Percentiles rank a stretch among this genome's conserved stretches.
Conservation (phyloP, 257 asterid species). For the Solanum okadae region DNA sequence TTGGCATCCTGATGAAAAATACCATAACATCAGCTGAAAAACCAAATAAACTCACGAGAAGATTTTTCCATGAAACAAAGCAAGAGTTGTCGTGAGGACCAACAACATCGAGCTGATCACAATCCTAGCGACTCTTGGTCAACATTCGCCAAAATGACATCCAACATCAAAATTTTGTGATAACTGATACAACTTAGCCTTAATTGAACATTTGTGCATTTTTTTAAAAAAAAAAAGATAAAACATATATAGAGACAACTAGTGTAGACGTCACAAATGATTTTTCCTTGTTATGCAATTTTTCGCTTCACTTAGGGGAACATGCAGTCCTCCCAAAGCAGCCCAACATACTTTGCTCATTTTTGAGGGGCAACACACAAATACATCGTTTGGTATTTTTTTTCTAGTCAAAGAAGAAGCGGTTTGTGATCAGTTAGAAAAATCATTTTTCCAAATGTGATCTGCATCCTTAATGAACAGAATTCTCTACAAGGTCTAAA, state of each 20-base stretch:
- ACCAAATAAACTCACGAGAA: neutral
- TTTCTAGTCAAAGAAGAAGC: neutral
- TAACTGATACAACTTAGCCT: neutral
- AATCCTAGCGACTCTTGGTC: neutral
- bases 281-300: neutral
- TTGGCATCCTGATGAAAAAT: conserved; percentile 56
- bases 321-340: neutral
- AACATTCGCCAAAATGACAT: neutral
- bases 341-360: neutral
- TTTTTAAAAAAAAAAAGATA: neutral
- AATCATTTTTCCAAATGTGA: neutral
- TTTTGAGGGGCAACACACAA: neutral
- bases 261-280: neutral
- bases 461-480: neutral
- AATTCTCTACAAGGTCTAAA: neutral
- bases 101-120: neutral
- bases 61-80: neutral
- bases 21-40: neutral
- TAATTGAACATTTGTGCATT: neutral
- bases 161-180: neutral
- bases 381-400: neutral
- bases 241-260: neutral
- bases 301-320: neutral
- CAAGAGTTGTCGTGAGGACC: neutral
- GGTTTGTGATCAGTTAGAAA: neutral